Conservation (phyloP, 768 basidiomycete species). For the Pleurotus citrinopileatus region DNA sequence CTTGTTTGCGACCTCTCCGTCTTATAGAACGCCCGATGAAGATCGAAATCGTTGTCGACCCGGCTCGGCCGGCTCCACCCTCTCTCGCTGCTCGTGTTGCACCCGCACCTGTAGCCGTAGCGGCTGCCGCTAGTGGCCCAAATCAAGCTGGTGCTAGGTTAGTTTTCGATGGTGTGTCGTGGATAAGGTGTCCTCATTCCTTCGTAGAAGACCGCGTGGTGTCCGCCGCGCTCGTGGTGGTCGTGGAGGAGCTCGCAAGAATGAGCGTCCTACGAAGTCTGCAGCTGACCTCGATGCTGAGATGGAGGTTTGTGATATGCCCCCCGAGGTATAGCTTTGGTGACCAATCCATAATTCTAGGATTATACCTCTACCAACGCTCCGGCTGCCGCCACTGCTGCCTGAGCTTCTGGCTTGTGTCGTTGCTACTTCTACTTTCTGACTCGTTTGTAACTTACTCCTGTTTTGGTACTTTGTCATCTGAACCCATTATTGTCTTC, state of each 20-base stretch:
- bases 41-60: conserved; percentile 96
- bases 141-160: conserved; percentile 31
- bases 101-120: conserved; percentile 52
- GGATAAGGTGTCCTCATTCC: conserved; percentile 20
- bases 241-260: conserved; percentile 44
- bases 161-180: conserved; percentile 11
- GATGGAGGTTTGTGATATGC: conserved; percentile 73
- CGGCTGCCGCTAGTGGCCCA: conserved; percentile 23
- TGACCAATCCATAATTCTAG: conserved; percentile 28
- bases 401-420: not conserved
- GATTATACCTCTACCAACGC: conserved; percentile 66
- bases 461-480: conserved; percentile 16
- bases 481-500: conserved; percentile 9
- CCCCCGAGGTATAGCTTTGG: not conserved
- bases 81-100: conserved; percentile 85
- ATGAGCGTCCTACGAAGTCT: conserved; percentile 70
- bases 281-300: conserved; percentile 94
- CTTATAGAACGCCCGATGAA: conserved; percentile 93
- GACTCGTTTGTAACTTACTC: not conserved
- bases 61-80: conserved; percentile 57
- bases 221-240: conserved; percentile 37
- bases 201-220: conserved; percentile 43
- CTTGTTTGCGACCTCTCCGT: conserved; percentile 26
- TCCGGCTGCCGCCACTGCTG: conserved; percentile 39
- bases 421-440: conserved; percentile 10